phyloP scores from a whole-genome alignment of 2,329 filamentous ascomycete genomes.

The Colletotrichum sp. region DNA sequence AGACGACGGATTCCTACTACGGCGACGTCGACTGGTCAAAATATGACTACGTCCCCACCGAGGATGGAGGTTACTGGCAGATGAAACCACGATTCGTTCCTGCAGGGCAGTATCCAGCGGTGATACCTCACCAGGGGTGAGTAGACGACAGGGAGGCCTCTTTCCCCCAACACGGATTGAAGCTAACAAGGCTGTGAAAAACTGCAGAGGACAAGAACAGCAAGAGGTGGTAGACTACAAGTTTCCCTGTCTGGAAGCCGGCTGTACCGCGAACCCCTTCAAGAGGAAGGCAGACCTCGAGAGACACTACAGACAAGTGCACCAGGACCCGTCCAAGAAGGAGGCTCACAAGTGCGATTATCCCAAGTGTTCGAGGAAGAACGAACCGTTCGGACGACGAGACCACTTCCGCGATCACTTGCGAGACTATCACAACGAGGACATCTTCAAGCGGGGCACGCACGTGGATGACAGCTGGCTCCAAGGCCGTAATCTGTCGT shows the following conservation, averaged over 20 bases:
- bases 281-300: conserved; percentile 59
- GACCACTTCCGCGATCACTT: conserved; percentile 65
- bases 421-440: conserved; percentile 60
- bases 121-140: conserved; percentile 21
- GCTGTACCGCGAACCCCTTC: conserved; percentile 52
- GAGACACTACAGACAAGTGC: conserved; percentile 56
- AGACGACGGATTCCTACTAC: conserved; percentile 1
- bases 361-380: conserved; percentile 47
- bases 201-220: conserved; percentile 9
- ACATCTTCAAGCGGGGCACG: conserved; percentile 52
- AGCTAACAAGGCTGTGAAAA: conserved; percentile 4
- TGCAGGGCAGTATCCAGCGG: conserved; percentile 6
- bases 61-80: conserved; percentile 22
- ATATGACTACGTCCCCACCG: conserved; percentile 17
- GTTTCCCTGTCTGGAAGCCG: conserved; percentile 38
- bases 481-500: conserved; percentile 40
- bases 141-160: conserved; percentile 3
- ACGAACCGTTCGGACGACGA: conserved; percentile 54
- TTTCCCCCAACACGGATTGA: neutral
- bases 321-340: conserved; percentile 46
- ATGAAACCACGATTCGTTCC: conserved; percentile 20
- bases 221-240: conserved; percentile 18
- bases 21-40: conserved; percentile 19
- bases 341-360: conserved; percentile 58
- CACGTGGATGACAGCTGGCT: conserved; percentile 40